Base-by-base conservation (phyloP, 768 basidiomycete species). In the Tricholoma furcatifolium region DNA sequence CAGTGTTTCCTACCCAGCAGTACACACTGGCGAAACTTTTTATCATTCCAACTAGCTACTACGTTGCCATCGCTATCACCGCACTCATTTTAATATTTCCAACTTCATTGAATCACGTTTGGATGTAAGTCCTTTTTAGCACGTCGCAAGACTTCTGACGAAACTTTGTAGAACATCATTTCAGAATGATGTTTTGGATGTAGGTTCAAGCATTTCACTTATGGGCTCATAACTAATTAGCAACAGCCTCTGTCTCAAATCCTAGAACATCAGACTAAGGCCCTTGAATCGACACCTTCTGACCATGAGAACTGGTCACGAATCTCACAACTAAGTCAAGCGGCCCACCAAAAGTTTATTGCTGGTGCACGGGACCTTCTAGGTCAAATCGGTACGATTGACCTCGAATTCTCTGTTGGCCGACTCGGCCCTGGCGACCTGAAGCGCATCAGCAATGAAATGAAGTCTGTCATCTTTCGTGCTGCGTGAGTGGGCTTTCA, bases 391-490 rank as follows among this genome's bases (percentile, higher is more conserved):
- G 67, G 65, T 27, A 57, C 74, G 38, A 69, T 72, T 2, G 74
- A 75, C 44, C 58, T 78, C 11, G 76, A 78, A 53, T 53, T 71
- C 6, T 76, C 74, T 15, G 53, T 74, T n/a, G 76, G 76, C 3
- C 64, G 72, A 2, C 65, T 78, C 7, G 75, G 76, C 4, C 72
- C 75, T 3, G 61, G 60, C 0, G 76, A 78, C 48, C 60, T 78
- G 41, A 71, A 72, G 56, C 67, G 66, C 42, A 60, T 77, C 39
- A 70, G 66, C 39, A 60, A 49, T n/a, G 73, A 74, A 52, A 54
- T 78, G 36, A 69, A 71, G 50, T 70, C 68, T 3, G 51, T 77
- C 17, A 69, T 69, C 53, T 70, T 74, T 45, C 63, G 72, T 6
- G 64, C 69, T n/a, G 58, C 63, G 76, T 76, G 51, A 47, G 72